Conservation (phyloP, 2,329 filamentous ascomycete genomes). For the Talaromyces funiculosus region DNA sequence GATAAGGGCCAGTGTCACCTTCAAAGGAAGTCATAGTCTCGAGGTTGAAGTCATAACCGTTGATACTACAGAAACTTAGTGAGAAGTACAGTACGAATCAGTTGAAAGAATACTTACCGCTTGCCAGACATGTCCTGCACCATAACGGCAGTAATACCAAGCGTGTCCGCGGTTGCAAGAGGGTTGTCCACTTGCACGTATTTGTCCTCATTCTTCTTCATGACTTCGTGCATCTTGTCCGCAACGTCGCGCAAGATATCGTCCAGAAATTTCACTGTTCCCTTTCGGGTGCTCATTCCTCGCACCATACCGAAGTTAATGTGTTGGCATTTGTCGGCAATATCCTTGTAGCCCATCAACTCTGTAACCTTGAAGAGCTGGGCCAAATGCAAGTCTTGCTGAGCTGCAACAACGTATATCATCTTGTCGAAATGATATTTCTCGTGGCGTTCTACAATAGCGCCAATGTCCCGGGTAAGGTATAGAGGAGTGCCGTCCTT, state of each 20-base stretch:
- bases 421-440: slow-evolving; percentile 61
- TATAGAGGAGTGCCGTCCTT: slow-evolving; percentile 64
- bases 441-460: slow-evolving; percentile 57
- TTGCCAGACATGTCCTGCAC: slow-evolving; percentile 97
- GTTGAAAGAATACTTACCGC: slow-evolving; percentile 49
- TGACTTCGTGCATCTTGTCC: slow-evolving; percentile 97
- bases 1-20: slow-evolving; percentile 60
- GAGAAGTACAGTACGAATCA: no score
- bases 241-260: slow-evolving; percentile 73
- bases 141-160: slow-evolving; percentile 95
- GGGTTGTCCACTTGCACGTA: slow-evolving; percentile 86
- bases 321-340: slow-evolving; percentile 55
- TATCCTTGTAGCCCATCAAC: slow-evolving; percentile 56
- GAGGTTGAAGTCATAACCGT: slow-evolving; percentile 62
- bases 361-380: slow-evolving; percentile 62
- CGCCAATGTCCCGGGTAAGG: slow-evolving; percentile 64
- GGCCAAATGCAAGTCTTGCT: slow-evolving; percentile 60
- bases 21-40: slow-evolving; percentile 62
- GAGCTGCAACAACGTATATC: slow-evolving; percentile 61
- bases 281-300: slow-evolving; percentile 60
- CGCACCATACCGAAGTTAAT: slow-evolving; percentile 63
- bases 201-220: slow-evolving; percentile 85
- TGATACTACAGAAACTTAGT: slow-evolving; percentile 46
- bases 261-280: slow-evolving; percentile 68
- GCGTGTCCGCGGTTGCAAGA: slow-evolving; percentile 71